Evolutionary conservation across 257 asterid species (phyloP).

Genomic region (Salvia splendens): DNA sequence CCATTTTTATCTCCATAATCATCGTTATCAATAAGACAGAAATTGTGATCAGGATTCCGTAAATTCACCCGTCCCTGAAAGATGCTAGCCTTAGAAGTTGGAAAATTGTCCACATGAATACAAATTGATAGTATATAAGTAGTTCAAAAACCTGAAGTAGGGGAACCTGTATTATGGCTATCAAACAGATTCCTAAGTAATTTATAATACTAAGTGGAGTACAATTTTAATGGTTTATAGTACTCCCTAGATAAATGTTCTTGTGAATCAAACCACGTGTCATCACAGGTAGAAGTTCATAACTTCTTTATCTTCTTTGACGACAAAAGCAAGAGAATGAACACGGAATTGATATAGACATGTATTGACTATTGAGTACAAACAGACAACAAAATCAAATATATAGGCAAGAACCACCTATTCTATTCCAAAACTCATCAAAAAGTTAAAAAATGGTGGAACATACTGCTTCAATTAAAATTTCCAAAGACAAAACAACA

Average conservation of each 20-base stretch:
- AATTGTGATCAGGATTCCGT: slow-evolving; percentile 69
- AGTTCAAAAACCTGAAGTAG: not conserved
- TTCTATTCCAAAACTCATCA: not conserved
- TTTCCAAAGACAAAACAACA: not conserved
- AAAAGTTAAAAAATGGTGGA: not conserved
- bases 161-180: not conserved
- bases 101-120: not conserved
- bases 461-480: not conserved
- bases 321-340: not conserved
- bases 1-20: slow-evolving; percentile 75
- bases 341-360: not conserved
- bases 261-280: not conserved
- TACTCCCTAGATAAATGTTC: not conserved
- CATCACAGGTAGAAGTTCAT: slow-evolving; percentile 5
- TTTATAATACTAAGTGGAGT: not conserved
- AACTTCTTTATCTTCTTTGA: slow-evolving; percentile 8
- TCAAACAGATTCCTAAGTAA: not conserved
- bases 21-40: slow-evolving; percentile 82
- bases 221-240: not conserved
- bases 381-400: slow-evolving; percentile 13
- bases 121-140: not conserved
- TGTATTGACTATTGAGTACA: not conserved
- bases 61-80: slow-evolving; percentile 88
- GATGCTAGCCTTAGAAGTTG: slow-evolving; percentile 17
- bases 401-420: not conserved